Percentiles rank a stretch among this genome's conserved stretches.
Conservation (phyloP, 2,329 filamentous ascomycete genomes). For the Beauveria sp. region DNA sequence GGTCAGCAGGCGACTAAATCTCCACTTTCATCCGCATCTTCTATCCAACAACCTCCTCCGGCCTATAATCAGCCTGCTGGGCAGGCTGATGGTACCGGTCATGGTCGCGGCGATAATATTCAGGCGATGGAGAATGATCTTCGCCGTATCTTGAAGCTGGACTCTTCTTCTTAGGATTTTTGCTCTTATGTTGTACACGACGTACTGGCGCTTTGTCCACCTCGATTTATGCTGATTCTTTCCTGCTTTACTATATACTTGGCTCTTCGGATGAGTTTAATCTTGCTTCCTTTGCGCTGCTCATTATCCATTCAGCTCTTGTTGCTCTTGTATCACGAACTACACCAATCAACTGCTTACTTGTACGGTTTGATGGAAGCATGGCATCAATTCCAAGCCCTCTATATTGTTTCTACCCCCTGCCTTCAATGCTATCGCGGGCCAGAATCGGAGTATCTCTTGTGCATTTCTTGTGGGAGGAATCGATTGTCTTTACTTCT, state of each 20-base stretch:
- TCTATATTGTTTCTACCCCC: background rate
- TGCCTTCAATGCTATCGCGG: background rate
- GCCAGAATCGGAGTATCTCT: background rate
- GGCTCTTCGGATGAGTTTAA: background rate
- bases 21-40: background rate
- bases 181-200: background rate
- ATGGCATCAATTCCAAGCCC: background rate
- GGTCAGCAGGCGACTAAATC: background rate
- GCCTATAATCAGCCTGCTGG: background rate
- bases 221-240: background rate
- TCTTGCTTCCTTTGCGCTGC: background rate
- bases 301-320: background rate
- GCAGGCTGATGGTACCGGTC: background rate
- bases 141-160: constrained; percentile 43
- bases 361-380: background rate
- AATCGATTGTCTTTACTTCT: background rate
- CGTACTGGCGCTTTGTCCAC: background rate
- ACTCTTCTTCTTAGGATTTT: constrained; percentile 10
- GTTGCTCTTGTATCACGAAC: constrained; percentile 1
- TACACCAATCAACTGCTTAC: background rate
- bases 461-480: background rate
- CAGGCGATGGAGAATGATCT: constrained; percentile 46
- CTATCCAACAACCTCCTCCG: background rate
- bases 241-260: background rate
- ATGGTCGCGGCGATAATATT: constrained; percentile 27